Evolutionary conservation across 768 basidiomycete species (phyloP).

Genomic region (Naganishia randhawae): DNA sequence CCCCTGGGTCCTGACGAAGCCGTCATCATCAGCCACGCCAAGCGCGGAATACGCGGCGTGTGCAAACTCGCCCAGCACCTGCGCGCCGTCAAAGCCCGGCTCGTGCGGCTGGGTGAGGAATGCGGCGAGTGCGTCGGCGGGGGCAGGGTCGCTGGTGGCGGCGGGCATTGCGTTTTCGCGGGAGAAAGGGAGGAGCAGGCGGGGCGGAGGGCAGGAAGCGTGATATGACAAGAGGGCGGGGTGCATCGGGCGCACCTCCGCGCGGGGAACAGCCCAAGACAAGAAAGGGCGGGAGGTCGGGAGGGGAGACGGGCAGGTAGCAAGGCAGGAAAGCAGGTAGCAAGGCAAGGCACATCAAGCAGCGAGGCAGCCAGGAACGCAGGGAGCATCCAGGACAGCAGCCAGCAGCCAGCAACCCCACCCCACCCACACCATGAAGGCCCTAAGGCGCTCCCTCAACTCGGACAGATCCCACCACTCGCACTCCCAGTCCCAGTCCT

Average conservation of each 20-base stretch:
- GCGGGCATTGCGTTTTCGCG: not conserved
- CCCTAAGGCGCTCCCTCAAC: slow-evolving; percentile 45
- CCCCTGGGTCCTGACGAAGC: too few species aligned
- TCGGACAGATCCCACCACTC: slow-evolving; percentile 37
- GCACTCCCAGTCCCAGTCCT: slow-evolving; percentile 33
- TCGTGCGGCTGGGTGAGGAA: not conserved
- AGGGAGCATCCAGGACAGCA: too few species aligned
- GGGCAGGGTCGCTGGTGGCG: not conserved
- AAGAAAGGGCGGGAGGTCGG: too few species aligned
- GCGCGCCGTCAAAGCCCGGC: not conserved
- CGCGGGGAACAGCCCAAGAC: too few species aligned
- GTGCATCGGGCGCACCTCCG: not conserved
- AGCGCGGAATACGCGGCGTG: slow-evolving; percentile 1
- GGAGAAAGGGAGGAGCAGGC: not conserved
- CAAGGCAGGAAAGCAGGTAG: too few species aligned
- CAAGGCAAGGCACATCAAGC: too few species aligned
- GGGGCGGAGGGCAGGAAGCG: not conserved
- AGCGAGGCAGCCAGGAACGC: too few species aligned
- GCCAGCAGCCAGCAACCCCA: too few species aligned
- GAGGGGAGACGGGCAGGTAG: too few species aligned
- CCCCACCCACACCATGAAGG: slow-evolving; percentile 42
- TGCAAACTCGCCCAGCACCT: not conserved
- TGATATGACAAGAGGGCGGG: slow-evolving; percentile 1
- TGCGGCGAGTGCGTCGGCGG: not conserved
- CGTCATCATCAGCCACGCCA: slow-evolving; percentile 6